Conservation (phyloP, 805 yeast genomes). For the Priceomyces carsonii region DNA sequence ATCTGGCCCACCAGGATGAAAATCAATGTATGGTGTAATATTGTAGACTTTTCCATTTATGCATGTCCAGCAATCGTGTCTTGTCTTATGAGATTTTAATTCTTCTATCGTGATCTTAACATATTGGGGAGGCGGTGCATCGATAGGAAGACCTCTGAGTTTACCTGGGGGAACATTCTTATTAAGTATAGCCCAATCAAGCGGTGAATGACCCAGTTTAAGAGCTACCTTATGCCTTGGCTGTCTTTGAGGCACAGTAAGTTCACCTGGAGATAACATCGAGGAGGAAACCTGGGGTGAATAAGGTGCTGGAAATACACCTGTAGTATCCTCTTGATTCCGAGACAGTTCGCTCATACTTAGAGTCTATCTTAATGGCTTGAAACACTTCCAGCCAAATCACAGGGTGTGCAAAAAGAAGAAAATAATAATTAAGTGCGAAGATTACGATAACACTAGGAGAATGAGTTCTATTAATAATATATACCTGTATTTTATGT, state of each 20-base stretch:
- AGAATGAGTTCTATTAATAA: too few relatives aligned
- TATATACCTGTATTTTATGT: too few relatives aligned
- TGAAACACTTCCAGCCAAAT: too few relatives aligned
- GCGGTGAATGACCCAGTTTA: constrained; percentile 79
- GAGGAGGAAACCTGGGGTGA: too few relatives aligned
- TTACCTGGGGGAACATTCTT: constrained; percentile 42
- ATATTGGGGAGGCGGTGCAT: constrained; percentile 52
- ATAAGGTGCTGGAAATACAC: constrained; percentile 32
- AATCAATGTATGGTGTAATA: constrained; percentile 77
- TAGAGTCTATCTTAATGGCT: too few relatives aligned
- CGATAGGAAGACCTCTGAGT: constrained; percentile 53
- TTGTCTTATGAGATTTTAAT: constrained; percentile 55
- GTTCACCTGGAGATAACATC: constrained; percentile 20
- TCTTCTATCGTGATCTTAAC: constrained; percentile 57
- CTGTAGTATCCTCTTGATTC: constrained; percentile 3
- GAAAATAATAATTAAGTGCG: too few relatives aligned
- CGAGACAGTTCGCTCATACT: neutral
- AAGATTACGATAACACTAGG: too few relatives aligned
- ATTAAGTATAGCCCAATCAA: constrained; percentile 79
- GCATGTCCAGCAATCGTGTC: constrained; percentile 84
- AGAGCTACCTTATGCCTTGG: constrained; percentile 55
- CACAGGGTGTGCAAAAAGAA: too few relatives aligned
- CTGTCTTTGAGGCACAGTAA: constrained; percentile 11
- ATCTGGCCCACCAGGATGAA: constrained; percentile 91
- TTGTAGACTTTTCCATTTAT: constrained; percentile 82